Base-by-base conservation (phyloP, 2,329 filamentous ascomycete genomes). In the Pseudogymnoascus sp. region DNA sequence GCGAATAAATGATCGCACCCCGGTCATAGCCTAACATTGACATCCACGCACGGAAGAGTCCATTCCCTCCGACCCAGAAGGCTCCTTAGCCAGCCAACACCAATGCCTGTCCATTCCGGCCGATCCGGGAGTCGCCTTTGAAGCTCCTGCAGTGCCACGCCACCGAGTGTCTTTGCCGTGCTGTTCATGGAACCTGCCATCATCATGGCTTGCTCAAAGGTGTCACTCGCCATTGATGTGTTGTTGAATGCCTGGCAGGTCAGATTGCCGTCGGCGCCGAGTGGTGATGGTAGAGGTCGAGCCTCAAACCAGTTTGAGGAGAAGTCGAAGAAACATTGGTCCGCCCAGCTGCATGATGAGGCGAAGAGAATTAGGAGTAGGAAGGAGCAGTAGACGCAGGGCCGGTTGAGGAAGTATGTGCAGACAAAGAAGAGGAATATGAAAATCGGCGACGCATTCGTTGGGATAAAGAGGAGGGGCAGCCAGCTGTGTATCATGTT, bases 311-410 rank as follows among this genome's bases (percentile, higher is more conserved):
- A 97, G 78, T 96, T 91, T 71, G 87, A 89, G 69, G 81, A 74
- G 73, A 97, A 89, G 79, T 97, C 93, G 80, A 97, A 95, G 79
- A 97, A 95, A 74, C 90, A 95, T 62, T 87, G 86, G 74, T 93
- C 89, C 68, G 88, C 90, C 90, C 90, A 95, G 82, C 93, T 88
- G 76, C 90, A 95, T 26, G 89, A 92, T 26, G 92, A 96, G 68
- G 93, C 84, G 80, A 97, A 96, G 70, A 99, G 91, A 70, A 97
- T 92, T 68, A 96, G 84, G 59, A 99, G 90, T 62, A 99, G 88
- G 66, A 97, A 87, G 65, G 92, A 96, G 84, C 95, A 99, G 82
- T 99, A 99, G 70, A 96, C 88, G 80, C 95, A 99, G 62, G 95
- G 95, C 63, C 93, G 88, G 78, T 97, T 96, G 71, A 99, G 87